Percentiles rank a stretch among this genome's conserved stretches.
Evolutionary conservation across 257 asterid species (phyloP).

Genomic region (Petunia secreta): DNA sequence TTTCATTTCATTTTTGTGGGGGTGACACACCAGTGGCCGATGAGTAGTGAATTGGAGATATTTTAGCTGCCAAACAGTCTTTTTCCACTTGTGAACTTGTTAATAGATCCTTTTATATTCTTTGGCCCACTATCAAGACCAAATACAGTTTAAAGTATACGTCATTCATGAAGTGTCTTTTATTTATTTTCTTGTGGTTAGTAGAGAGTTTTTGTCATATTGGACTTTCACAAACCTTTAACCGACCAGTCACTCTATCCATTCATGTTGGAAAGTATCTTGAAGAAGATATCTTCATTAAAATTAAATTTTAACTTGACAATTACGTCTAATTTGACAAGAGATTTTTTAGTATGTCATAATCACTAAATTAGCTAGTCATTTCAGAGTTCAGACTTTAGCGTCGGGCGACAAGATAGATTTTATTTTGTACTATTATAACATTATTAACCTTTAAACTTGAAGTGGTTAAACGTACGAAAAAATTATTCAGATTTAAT

Average conservation of each 20-base stretch:
- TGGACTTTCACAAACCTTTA: not conserved
- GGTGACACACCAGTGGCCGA: constrained; percentile 1
- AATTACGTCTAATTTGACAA: not conserved
- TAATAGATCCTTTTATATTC: not conserved
- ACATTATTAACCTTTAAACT: too few species aligned
- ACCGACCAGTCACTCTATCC: not conserved
- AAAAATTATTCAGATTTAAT: too few species aligned
- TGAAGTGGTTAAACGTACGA: too few species aligned
- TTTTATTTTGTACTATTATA: too few species aligned
- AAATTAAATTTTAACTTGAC: not conserved
- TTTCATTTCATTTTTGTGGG: not conserved
- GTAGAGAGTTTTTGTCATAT: not conserved
- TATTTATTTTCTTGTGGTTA: not conserved
- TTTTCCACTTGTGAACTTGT: not conserved
- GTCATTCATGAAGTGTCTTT: constrained; percentile 5
- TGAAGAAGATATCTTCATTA: not conserved
- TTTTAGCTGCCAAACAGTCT: not conserved
- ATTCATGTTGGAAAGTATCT: not conserved
- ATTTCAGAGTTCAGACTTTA: not conserved
- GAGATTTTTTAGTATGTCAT: not conserved
- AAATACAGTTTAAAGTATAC: not conserved
- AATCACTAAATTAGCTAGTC: not conserved
- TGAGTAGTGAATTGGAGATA: constrained; percentile 19
- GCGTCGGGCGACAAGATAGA: not conserved
- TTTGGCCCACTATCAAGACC: not conserved